Evolutionary conservation across 805 yeast species (phyloP), one percentile per base, ranked within the genome.

Genomic region (Ogataea sp.): DNA sequence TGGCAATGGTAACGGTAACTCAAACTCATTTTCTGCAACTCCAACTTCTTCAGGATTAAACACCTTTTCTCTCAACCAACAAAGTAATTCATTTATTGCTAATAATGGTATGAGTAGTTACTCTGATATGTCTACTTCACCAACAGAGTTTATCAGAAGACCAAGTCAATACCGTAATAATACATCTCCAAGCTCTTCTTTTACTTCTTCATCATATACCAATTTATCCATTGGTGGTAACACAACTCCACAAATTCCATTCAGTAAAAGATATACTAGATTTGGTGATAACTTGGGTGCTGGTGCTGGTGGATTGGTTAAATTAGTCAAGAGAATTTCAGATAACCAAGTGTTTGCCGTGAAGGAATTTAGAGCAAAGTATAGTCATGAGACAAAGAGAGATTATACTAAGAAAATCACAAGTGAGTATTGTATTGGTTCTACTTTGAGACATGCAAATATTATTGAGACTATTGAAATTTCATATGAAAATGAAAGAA

Each of bases 271-370:
- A 48, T 88, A 87, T 58, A 75, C 82, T 38, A 83, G 80, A 56
- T 79, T 83, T 39, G 95, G 95, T 39, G 90, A 87, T 45, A 83
- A 76, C 42, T 68, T 89, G 36, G 97, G 96, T 40, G 93, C 93
- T 17, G 97, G 97, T 39, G 96, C 96, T 2, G 97, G 97, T 37
- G 97, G 97, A 4, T 73, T 82, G 14, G 97, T 89, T 26, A 78
- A 79, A 51, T 67, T 88, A 36, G 81, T 86, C 34, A 79, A 70
- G 38, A 64, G 95, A 48, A 61, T 73, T 4, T 60, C 73, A 2
- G 96, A 88, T 61, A 64, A 67, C 24, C 73, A 78, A 50, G 73
- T 84, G 2, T 88, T 86, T 67, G 97, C 97, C 0, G 96, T 89
- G 20, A 89, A 89, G 59, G 96, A 89, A 60, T 89, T 88, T 57